Evolutionary conservation across 2,329 filamentous ascomycete species (phyloP), one percentile per base, ranked within the genome.

Genomic region (Zasmidium cellare): DNA sequence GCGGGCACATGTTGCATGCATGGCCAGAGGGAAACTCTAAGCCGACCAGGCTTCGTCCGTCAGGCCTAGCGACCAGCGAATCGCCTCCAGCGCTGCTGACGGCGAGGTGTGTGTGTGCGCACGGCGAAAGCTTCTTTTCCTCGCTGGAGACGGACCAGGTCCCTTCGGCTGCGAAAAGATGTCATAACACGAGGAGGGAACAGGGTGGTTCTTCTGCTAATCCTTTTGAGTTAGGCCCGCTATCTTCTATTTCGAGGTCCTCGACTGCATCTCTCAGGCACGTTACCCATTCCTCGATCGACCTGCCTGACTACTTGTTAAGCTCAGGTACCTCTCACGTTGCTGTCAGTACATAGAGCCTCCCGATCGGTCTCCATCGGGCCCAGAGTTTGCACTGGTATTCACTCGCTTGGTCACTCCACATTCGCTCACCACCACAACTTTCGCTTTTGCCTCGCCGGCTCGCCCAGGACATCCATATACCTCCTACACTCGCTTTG

Each of bases 201-300:
- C 35, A 41, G 35, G 35, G 35, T 41, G 7, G 12, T 14, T 41
- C 35, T 41, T 14, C 59, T 46, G 44, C 53, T 22, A 23, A 23
- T 41, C 56, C 49, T 28, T 53, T 53, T 54, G 50, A 59, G 59
- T 59, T 59, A 56, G 59, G 28, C 53, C 51, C 46, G 41, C 55
- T 31, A 23, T 35, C 41, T 20, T 56, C 62, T 64, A 64, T 64
- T 64, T 58, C 58, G 23, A 59, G 60, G 19, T 35, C 20, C 22
- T 16, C 20, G 53, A 55, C 53, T 51, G 53, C 53, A 55, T 48
- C 46, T 31, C 14, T 41, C 53, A 55, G 46, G 53, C 47, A 51
- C 53, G 16, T 24, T 51, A 50, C 28, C 44, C 31, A 41, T 31
- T 44, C 53, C 2, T 31, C 41, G 41, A 53, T 46, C 51, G 45